A percentile compares a stretch with the other conserved stretches of the same genome.
Evolutionary conservation across 1,139 yeast genomes (phyloP).

Genomic region (Geotrichum fermentans): DNA sequence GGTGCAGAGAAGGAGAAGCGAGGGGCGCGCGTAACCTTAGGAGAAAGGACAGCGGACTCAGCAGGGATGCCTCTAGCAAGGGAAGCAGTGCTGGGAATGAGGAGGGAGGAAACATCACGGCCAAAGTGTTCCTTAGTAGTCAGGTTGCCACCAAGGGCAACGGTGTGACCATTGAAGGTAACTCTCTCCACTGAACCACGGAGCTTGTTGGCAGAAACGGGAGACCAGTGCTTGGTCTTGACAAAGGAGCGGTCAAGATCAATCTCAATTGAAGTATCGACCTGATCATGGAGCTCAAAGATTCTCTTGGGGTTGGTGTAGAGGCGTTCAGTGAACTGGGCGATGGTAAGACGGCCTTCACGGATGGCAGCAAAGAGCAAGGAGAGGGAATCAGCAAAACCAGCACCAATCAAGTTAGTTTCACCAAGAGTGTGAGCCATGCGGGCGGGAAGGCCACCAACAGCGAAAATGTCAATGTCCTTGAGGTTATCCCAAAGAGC

Average conservation of each 20-base stretch:
- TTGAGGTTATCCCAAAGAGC: slow-evolving; percentile 76
- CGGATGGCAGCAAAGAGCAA: slow-evolving; percentile 75
- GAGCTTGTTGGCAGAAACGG: slow-evolving; percentile 46
- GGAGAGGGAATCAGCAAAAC: slow-evolving; percentile 76
- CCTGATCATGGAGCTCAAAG: slow-evolving; percentile 79
- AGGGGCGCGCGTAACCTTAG: slow-evolving; percentile 12
- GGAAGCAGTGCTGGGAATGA: slow-evolving; percentile 23
- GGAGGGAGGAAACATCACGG: slow-evolving; percentile 34
- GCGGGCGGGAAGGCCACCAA: slow-evolving; percentile 74
- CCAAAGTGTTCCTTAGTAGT: slow-evolving; percentile 59
- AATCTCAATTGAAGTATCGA: slow-evolving; percentile 66
- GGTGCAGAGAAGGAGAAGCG: slow-evolving; percentile 40
- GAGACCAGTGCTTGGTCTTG: slow-evolving; percentile 49
- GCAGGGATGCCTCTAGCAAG: slow-evolving; percentile 20
- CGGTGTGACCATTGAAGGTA: slow-evolving; percentile 68
- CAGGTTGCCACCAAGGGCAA: slow-evolving; percentile 75
- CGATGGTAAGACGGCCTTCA: slow-evolving; percentile 64
- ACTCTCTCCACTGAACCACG: slow-evolving; percentile 88
- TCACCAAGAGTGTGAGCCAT: slow-evolving; percentile 63
- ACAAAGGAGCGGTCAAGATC: slow-evolving; percentile 68
- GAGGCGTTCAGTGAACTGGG: slow-evolving; percentile 66
- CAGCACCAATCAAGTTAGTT: slow-evolving; percentile 63
- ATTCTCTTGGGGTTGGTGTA: slow-evolving; percentile 79
- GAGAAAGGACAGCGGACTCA: slow-evolving; percentile 19
- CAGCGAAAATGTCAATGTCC: slow-evolving; percentile 77